phyloP scores from a whole-genome alignment of 176 grass and related monocot species.

The Musa schizocarpa region DNA sequence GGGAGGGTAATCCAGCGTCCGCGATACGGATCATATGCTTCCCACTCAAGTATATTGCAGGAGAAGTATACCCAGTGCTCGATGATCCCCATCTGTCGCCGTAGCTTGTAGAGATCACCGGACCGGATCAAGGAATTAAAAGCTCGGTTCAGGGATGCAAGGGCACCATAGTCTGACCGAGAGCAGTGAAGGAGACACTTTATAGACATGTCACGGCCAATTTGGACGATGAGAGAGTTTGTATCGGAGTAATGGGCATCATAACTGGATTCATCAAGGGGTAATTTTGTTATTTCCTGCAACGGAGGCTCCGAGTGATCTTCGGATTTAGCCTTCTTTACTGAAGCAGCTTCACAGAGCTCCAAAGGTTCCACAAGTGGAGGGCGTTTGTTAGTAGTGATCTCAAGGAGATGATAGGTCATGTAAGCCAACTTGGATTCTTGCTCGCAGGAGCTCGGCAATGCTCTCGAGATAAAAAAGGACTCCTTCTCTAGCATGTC shows the following conservation, averaged over 20 bases:
- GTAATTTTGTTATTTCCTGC: background rate
- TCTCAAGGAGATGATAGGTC: background rate
- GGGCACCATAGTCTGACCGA: background rate
- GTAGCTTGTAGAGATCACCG: background rate
- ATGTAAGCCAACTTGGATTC: slow-evolving; percentile 14
- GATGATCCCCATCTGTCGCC: background rate
- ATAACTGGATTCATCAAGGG: background rate
- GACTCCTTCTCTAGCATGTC: background rate
- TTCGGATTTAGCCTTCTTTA: background rate
- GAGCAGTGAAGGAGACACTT: background rate
- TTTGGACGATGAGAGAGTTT: background rate
- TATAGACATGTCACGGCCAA: background rate
- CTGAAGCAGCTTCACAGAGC: background rate
- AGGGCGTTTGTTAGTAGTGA: background rate
- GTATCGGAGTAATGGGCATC: background rate
- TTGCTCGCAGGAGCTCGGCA: slow-evolving; percentile 4
- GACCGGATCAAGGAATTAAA: background rate
- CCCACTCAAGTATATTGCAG: slow-evolving; percentile 3
- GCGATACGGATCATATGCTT: background rate
- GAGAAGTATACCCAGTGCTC: background rate
- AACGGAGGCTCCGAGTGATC: background rate
- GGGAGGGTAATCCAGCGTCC: background rate
- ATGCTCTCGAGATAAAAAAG: background rate
- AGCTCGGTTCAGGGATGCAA: slow-evolving; percentile 1
- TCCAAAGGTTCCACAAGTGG: background rate